Conservation (phyloP, 208 protist species). For the Trypanosoma mega region DNA sequence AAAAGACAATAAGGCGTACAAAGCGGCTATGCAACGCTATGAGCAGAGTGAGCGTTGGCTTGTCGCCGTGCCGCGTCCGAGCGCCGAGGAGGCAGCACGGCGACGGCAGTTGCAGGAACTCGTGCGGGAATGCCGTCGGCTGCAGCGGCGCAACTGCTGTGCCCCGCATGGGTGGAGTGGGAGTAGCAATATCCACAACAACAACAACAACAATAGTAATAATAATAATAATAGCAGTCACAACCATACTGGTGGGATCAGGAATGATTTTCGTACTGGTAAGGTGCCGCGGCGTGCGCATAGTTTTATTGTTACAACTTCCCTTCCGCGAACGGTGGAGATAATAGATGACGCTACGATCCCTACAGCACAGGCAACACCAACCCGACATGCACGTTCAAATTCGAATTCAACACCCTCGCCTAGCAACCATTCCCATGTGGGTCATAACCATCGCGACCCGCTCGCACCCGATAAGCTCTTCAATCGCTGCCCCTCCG, state of each 20-base stretch:
- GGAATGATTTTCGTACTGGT: too few relatives aligned
- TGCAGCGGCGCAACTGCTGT: conserved; percentile 24
- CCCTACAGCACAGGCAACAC: background rate
- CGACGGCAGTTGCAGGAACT: conserved; percentile 32
- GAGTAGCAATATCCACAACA: conserved; percentile 5
- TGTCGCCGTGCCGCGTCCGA: conserved; percentile 32
- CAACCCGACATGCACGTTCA: background rate
- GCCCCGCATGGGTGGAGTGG: background rate
- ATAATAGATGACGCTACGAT: conserved; percentile 21
- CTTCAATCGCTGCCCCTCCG: too few relatives aligned
- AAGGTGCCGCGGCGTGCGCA: background rate
- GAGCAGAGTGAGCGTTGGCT: conserved; percentile 70
- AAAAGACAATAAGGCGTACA: conserved; percentile 26
- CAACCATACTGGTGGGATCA: too few relatives aligned
- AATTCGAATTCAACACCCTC: background rate
- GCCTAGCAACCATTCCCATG: too few relatives aligned
- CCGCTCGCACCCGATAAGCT: too few relatives aligned
- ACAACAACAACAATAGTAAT: too few relatives aligned
- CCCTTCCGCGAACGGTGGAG: conserved; percentile 50
- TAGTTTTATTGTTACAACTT: conserved; percentile 64
- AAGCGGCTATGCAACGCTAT: conserved; percentile 44
- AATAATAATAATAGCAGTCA: too few relatives aligned
- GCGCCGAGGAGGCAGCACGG: conserved; percentile 39
- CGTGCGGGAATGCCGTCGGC: conserved; percentile 36
- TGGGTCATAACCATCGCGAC: too few relatives aligned